These are phyloP conservation scores for Spergularia bocconei DNA, from an alignment of 148 eudicot species.

Conservation along the genomic window DNA sequence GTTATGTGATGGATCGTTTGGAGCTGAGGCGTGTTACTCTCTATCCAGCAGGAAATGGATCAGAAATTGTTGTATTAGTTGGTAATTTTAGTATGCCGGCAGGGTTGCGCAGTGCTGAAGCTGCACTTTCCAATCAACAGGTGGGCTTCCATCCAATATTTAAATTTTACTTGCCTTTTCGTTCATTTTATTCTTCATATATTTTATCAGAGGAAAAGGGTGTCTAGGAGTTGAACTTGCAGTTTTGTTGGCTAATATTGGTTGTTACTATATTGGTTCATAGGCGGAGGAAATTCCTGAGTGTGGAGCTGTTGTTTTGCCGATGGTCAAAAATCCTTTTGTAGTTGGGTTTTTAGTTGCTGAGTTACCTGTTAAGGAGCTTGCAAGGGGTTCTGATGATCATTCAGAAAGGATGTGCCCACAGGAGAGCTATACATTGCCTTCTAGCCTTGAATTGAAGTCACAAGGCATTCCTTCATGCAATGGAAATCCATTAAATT, in stretches of 20 bases:
- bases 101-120: constrained; percentile 87
- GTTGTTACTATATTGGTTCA: constrained; percentile 28
- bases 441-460: constrained; percentile 45
- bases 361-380: constrained; percentile 65
- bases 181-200: neutral
- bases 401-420: constrained; percentile 34
- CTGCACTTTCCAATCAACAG: constrained; percentile 69
- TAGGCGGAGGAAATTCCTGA: constrained; percentile 85
- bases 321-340: constrained; percentile 94
- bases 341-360: constrained; percentile 98
- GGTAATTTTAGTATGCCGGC: constrained; percentile 78
- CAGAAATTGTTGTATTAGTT: constrained; percentile 66
- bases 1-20: constrained; percentile 90
- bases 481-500: constrained; percentile 33
- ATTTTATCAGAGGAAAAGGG: neutral
- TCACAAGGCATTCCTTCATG: constrained; percentile 41
- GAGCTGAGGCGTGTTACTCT: constrained; percentile 76
- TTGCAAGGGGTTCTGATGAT: constrained; percentile 41
- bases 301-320: constrained; percentile 79
- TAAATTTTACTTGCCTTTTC: neutral
- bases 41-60: constrained; percentile 54
- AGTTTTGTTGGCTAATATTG: constrained; percentile 1
- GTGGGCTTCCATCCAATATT: constrained; percentile 31
- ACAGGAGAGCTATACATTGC: constrained; percentile 46
- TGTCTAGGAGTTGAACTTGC: neutral